Base-by-base conservation (phyloP, 2,329 filamentous ascomycete genomes). In the Dryadomyces quercus-mongolicae region DNA sequence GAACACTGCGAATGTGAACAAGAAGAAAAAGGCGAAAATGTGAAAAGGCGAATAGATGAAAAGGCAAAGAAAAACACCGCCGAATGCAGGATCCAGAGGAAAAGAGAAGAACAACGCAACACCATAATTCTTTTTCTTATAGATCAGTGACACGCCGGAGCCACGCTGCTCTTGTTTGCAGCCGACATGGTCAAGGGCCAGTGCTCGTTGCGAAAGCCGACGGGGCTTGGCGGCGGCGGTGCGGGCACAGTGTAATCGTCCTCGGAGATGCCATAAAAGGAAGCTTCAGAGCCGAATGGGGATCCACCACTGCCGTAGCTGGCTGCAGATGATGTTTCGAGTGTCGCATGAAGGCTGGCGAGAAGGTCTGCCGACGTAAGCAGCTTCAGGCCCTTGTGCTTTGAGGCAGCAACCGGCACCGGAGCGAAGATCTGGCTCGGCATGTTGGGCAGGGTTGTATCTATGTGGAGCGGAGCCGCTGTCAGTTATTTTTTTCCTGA, bases 221-320 rank as follows among this genome's bases (percentile, higher is more conserved):
- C 77, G 8, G 81, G 81, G 60, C 77, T 82, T 13, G 81, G 80
- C 20, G 81, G 81, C 13, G 81, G 81, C 44, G 81, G 78, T 15
- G 81, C 80, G n/a, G 81, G 81, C 20, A 83, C 80, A 36, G 74
- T 72, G 68, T 82, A 84, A 66, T 84, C 80, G 56, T 77, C 70
- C 61, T 81, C 76, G 58, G 71, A 71, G 61, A 80, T 78, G 59
- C 70, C 68, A 59, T 73, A 76, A 57, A 73, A 68, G 0, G 77
- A 75, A 56, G 71, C 67, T n/a, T 68, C 66, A 53, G 68, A 63
- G 60, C 64, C 66, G 57, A 68, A 65, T 60, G 71, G 71, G 55
- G 71, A 70, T 46, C n/a, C 42, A 36, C 6, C 15, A 21, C 25
- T 31, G 13, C n/a, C 34, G 7, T 46, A 25, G 9, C 13, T 48